A percentile compares a stretch with the other conserved stretches of the same genome.
These are phyloP conservation scores for Boletus rubropictus DNA, from an alignment of 768 basidiomycete genomes.

Conservation along the genomic window DNA sequence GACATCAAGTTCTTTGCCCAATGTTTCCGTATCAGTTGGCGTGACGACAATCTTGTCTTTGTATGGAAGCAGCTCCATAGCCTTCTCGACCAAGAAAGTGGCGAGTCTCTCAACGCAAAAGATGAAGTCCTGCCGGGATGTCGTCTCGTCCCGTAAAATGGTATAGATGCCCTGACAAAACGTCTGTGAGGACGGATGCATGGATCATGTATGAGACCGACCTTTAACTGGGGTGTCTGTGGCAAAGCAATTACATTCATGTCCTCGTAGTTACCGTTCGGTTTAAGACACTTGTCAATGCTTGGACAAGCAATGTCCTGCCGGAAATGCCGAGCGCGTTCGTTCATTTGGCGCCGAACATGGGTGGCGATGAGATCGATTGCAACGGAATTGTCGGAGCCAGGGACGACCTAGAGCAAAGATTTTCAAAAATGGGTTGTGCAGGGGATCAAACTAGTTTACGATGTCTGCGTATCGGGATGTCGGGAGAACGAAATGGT, in stretches of 20 bases:
- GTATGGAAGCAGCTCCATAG: constrained; percentile 79
- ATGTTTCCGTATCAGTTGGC: constrained; percentile 49
- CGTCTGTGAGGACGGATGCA: background rate
- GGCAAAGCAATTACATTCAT: constrained; percentile 61
- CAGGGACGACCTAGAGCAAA: constrained; percentile 83
- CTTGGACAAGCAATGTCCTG: constrained; percentile 58
- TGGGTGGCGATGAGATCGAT: constrained; percentile 93
- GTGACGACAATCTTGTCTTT: constrained; percentile 55
- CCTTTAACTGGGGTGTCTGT: constrained; percentile 76
- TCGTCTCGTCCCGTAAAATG: constrained; percentile 67
- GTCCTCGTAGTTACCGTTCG: constrained; percentile 38
- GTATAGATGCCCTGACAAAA: constrained; percentile 78
- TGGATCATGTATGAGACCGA: constrained; percentile 28
- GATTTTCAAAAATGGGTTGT: background rate
- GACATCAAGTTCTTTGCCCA: constrained; percentile 59
- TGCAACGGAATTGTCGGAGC: constrained; percentile 81
- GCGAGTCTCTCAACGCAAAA: constrained; percentile 88
- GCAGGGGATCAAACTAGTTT: constrained; percentile 3
- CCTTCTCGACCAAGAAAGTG: constrained; percentile 78
- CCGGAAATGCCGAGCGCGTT: constrained; percentile 69
- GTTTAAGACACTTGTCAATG: constrained; percentile 31
- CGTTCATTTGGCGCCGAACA: constrained; percentile 75
- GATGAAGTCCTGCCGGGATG: constrained; percentile 79
- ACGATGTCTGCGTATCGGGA: constrained; percentile 88
- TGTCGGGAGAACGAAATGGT: constrained; percentile 88